phyloP scores from a whole-genome alignment of 495 filamentous ascomycete genomes.

The Tuber melanosporum region DNA sequence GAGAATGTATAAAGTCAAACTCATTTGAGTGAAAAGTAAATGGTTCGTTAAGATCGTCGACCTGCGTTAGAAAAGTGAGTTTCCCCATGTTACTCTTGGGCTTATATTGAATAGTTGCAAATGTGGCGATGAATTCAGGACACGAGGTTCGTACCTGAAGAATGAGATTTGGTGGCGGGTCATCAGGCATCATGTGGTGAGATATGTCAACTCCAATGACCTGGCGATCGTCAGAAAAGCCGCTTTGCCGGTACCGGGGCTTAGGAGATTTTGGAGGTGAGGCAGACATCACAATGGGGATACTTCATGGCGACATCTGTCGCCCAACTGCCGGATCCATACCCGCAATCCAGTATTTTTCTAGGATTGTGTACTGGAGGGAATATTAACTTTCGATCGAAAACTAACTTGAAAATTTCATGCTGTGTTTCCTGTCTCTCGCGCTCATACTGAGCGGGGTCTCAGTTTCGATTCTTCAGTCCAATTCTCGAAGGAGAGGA shows the following conservation, averaged over 20 bases:
- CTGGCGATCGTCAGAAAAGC: slow-evolving; percentile 45
- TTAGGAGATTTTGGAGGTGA: neutral
- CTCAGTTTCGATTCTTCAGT: slow-evolving; percentile 22
- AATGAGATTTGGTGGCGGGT: slow-evolving; percentile 36
- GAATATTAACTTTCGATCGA: slow-evolving; percentile 72
- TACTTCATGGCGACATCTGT: slow-evolving; percentile 58
- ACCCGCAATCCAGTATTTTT: slow-evolving; percentile 71
- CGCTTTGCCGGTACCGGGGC: neutral
- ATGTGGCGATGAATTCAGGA: neutral
- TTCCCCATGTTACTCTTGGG: slow-evolving; percentile 6
- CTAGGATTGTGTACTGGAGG: slow-evolving; percentile 59
- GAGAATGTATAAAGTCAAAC: slow-evolving; percentile 88
- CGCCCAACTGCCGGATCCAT: slow-evolving; percentile 61
- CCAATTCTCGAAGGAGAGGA: slow-evolving; percentile 1
- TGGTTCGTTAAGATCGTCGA: slow-evolving; percentile 70
- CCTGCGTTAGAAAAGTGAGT: slow-evolving; percentile 41
- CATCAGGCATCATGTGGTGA: slow-evolving; percentile 63
- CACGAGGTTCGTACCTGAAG: slow-evolving; percentile 32
- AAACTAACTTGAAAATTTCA: slow-evolving; percentile 61
- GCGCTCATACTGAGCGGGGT: slow-evolving; percentile 62
- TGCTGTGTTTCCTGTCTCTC: slow-evolving; percentile 68
- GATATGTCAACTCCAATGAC: slow-evolving; percentile 76
- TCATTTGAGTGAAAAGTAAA: slow-evolving; percentile 68
- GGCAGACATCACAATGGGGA: slow-evolving; percentile 66
- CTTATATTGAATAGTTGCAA: neutral